Percentiles rank a stretch among this genome's conserved stretches.
These are phyloP conservation scores for Scutellaria barbata DNA, from an alignment of 257 asterid genomes.

Conservation along the genomic window DNA sequence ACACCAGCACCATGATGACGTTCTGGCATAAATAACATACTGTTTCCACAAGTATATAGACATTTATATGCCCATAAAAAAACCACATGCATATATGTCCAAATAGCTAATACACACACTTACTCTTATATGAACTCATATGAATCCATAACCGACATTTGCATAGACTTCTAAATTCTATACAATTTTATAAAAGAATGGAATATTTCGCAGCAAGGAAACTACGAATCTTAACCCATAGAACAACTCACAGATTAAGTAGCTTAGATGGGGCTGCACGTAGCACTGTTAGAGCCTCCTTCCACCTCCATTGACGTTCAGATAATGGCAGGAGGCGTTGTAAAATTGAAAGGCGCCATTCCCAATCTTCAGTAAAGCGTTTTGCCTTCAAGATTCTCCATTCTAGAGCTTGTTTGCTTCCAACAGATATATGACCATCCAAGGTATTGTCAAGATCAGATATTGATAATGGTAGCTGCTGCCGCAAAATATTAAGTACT, in stretches of 20 bases:
- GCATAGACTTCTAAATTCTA: conserved; percentile 22
- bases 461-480: conserved; percentile 70
- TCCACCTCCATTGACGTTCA: conserved; percentile 98
- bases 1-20: conserved; percentile 31
- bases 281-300: conserved; percentile 85
- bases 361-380: conserved; percentile 89
- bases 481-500: conserved; percentile 73
- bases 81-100: conserved; percentile 8
- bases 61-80: conserved; percentile 8
- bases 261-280: conserved; percentile 98
- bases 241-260: conserved; percentile 81
- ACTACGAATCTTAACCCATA: conserved; percentile 31
- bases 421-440: conserved; percentile 54
- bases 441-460: conserved; percentile 65
- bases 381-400: conserved; percentile 85
- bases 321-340: conserved; percentile 88
- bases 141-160: conserved; percentile 30
- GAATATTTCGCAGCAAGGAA: conserved; percentile 21
- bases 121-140: conserved; percentile 27
- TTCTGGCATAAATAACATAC: conserved; percentile 17
- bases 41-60: neutral
- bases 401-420: conserved; percentile 85
- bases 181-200: conserved; percentile 24
- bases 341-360: conserved; percentile 95
- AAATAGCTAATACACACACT: conserved; percentile 12